Percentiles rank a stretch among this genome's conserved stretches.
Conservation (phyloP, 2,329 filamentous ascomycete genomes). For the Colletotrichum destructivum region DNA sequence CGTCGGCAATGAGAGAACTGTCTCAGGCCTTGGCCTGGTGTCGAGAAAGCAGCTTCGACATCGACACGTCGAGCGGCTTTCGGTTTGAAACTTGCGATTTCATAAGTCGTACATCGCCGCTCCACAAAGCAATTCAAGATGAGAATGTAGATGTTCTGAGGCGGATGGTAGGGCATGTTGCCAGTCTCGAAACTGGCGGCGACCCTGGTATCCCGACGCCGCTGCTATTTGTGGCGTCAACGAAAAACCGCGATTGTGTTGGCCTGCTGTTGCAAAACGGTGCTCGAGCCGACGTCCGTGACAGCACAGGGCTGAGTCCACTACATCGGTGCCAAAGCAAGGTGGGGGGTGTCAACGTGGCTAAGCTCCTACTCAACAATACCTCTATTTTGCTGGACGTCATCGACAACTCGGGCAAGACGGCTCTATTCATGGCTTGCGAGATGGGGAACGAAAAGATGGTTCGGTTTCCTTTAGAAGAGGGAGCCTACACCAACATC, state of each 20-base stretch:
- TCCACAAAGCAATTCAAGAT: conserved; percentile 47
- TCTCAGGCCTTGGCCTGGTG: conserved; percentile 48
- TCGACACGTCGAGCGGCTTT: conserved; percentile 45
- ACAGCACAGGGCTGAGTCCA: conserved; percentile 45
- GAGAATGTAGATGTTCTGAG: conserved; percentile 47
- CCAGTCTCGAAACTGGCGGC: conserved; percentile 44
- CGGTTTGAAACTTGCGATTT: conserved; percentile 46
- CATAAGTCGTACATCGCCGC: conserved; percentile 44
- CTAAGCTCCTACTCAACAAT: conserved; percentile 45
- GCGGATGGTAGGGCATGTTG: conserved; percentile 46
- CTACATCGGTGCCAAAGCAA: conserved; percentile 49
- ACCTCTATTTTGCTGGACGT: conserved; percentile 43
- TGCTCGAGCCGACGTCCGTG: conserved; percentile 47
- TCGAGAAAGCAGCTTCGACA: conserved; percentile 47
- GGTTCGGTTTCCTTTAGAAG: conserved; percentile 46
- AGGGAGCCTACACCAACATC: conserved; percentile 47
- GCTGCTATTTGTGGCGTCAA: conserved; percentile 51
- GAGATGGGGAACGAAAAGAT: conserved; percentile 50
- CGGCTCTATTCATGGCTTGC: conserved; percentile 50
- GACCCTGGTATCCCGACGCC: conserved; percentile 46
- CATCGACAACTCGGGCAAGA: conserved; percentile 47
- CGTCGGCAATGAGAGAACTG: conserved; percentile 33
- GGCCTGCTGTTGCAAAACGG: conserved; percentile 47
- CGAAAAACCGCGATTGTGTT: conserved; percentile 47
- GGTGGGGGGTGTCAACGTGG: conserved; percentile 46